Base-by-base conservation (phyloP, 148 eudicot species). In the Persicaria maculosa region DNA sequence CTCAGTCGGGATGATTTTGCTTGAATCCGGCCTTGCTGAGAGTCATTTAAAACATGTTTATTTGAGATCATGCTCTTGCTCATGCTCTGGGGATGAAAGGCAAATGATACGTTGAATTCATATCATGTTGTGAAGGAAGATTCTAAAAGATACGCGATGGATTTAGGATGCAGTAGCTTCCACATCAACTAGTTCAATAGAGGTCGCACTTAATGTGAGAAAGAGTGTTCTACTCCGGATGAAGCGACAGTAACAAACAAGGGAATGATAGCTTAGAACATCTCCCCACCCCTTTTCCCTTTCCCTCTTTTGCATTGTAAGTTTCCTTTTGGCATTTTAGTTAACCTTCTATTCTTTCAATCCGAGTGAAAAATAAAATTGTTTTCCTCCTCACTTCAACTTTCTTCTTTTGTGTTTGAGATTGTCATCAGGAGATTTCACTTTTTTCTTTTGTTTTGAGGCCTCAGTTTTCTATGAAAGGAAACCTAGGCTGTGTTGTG, bases 51-150 rank as follows among this genome's bases (percentile, higher is more conserved):
- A 64, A 64, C 45, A 14, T 64, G 69, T 36, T 65, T 19, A 65
- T 65, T 65, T 65, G 70, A 65, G 17, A 65, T 31, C 40, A 31
- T 31, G 40, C 40, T 65, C 64, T n/a, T 43, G 46, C 70, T 65
- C 47, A 65, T 36, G 70, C 70, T 31, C 0, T 43, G 70, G 44
- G 70, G n/a, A 36, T 6, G 19, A 15, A 40, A 43, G 70, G 7
- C 45, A 64, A 14, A 64, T n/a, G 4, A 62, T 12, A 6, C 70
- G 43, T 65, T 65, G 40, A 36, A 36, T 62, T 62, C 70, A 65
- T 19, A 65, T 65, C 70, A 43, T 43, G 47, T 17, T 65, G 45
- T 5, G 44, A 43, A 36, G 17, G 70, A 40, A 65, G 70, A 65
- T 40, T 65, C 19, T 15, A 65, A 40, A 65, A 2, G 70, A 65